Evolutionary conservation across 139 green algal genomes (phyloP).

Genomic region (Trebouxia sp.): DNA sequence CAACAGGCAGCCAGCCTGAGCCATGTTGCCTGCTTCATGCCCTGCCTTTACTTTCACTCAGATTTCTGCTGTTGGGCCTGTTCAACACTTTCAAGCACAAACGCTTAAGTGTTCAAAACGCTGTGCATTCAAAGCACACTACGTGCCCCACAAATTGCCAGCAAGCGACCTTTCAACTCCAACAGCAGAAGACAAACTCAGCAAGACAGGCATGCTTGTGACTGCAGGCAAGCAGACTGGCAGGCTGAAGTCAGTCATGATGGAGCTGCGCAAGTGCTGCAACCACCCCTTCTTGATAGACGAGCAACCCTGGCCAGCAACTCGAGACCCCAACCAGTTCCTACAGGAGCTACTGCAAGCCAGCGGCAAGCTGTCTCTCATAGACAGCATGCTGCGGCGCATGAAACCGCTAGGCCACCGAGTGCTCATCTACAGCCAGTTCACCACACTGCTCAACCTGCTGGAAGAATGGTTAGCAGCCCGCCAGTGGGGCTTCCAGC

Average conservation of each 20-base stretch:
- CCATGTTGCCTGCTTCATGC: no score
- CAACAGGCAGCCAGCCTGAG: no score
- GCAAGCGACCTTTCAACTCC: not conserved
- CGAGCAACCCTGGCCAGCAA: not conserved
- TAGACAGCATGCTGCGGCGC: slow-evolving; percentile 71
- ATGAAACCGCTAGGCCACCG: slow-evolving; percentile 45
- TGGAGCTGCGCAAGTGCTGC: slow-evolving; percentile 79
- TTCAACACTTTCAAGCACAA: no score
- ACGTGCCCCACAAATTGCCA: not conserved
- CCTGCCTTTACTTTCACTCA: no score
- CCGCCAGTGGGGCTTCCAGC: slow-evolving; percentile 49
- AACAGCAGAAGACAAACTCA: no score
- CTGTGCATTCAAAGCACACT: no score
- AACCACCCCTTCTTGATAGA: slow-evolving; percentile 73
- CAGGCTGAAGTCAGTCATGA: slow-evolving; percentile 20
- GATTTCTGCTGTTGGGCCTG: no score
- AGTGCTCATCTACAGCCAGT: slow-evolving; percentile 48
- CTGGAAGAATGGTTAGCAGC: slow-evolving; percentile 70
- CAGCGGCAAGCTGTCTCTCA: slow-evolving; percentile 84
- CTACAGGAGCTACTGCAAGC: slow-evolving; percentile 51
- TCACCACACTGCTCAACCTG: slow-evolving; percentile 74
- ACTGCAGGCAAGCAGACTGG: slow-evolving; percentile 22
- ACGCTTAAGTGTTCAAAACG: no score
- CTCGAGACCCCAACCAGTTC: slow-evolving; percentile 15
- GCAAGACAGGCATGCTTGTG: not conserved